Evolutionary conservation across 768 basidiomycete genomes (phyloP).

Genomic region (Suillus placidus): DNA sequence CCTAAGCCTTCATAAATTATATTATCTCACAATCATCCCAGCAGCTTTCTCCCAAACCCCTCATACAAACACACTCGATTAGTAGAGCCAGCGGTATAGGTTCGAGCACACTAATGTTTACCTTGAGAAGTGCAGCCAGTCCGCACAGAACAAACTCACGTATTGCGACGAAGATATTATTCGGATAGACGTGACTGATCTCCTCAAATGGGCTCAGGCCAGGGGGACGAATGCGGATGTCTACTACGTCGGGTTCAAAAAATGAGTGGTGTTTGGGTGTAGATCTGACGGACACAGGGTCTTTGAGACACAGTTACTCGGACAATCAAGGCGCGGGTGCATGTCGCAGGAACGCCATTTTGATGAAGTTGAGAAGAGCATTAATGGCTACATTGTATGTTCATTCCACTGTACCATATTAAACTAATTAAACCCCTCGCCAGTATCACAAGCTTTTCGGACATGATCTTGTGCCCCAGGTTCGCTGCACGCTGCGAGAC

Average conservation of each 20-base stretch:
- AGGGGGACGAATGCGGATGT: not conserved
- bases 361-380: conserved; percentile 75
- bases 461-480: conserved; percentile 94
- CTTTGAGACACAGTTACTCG: not conserved
- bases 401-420: conserved; percentile 8
- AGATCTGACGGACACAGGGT: not conserved
- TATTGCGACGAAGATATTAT: not conserved
- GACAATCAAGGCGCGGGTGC: not conserved
- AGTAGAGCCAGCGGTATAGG: not conserved
- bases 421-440: conserved; percentile 1
- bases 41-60: too few relatives aligned
- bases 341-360: not conserved
- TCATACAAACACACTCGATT: too few relatives aligned
- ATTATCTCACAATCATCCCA: too few relatives aligned
- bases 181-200: not conserved
- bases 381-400: conserved; percentile 95
- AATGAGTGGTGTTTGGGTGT: too few relatives aligned
- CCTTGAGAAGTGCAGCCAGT: not conserved
- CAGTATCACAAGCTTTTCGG: conserved; percentile 98
- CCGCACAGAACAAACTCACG: not conserved
- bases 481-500: conserved; percentile 89
- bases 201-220: not conserved
- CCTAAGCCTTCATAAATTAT: too few relatives aligned
- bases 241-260: not conserved
- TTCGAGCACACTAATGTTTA: not conserved